Conservation (phyloP, 768 basidiomycete species). For the Podaxis carcinomalis region DNA sequence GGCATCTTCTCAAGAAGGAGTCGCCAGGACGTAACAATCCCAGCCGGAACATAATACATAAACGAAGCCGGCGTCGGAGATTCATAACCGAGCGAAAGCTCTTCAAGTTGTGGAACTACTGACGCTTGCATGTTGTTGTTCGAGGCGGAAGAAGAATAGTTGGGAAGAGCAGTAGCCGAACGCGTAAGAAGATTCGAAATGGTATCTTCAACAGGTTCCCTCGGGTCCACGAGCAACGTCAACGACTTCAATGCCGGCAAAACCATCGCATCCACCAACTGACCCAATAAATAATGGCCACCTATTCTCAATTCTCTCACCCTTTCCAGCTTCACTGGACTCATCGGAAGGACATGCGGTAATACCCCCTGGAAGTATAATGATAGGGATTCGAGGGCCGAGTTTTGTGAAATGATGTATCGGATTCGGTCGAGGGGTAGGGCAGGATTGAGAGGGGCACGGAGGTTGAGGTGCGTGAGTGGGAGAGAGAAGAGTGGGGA, state of each 20-base stretch:
- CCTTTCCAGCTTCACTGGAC: slow-evolving; percentile 46
- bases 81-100: slow-evolving; percentile 62
- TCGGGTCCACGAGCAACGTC: slow-evolving; percentile 65
- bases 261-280: slow-evolving; percentile 56
- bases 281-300: slow-evolving; percentile 61
- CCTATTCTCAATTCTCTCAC: slow-evolving; percentile 56
- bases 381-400: slow-evolving; percentile 49
- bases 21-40: slow-evolving; percentile 62
- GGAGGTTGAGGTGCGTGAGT: slow-evolving; percentile 56
- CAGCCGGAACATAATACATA: slow-evolving; percentile 52
- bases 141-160: not conserved
- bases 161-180: slow-evolving; percentile 45
- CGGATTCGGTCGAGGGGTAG: slow-evolving; percentile 67
- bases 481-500: slow-evolving; percentile 61
- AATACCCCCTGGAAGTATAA: slow-evolving; percentile 61
- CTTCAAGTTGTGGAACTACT: slow-evolving; percentile 27
- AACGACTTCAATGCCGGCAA: slow-evolving; percentile 57
- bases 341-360: slow-evolving; percentile 59
- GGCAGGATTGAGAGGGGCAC: slow-evolving; percentile 58
- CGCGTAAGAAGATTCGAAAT: slow-evolving; percentile 57
- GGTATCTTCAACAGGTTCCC: slow-evolving; percentile 74
- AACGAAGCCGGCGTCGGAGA: slow-evolving; percentile 11
- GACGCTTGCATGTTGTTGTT: not conserved
- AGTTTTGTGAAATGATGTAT: slow-evolving; percentile 58
- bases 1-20: slow-evolving; percentile 54